Evolutionary conservation across 2,329 filamentous ascomycete species (phyloP).

Genomic region (Dothideomycetes sp.): DNA sequence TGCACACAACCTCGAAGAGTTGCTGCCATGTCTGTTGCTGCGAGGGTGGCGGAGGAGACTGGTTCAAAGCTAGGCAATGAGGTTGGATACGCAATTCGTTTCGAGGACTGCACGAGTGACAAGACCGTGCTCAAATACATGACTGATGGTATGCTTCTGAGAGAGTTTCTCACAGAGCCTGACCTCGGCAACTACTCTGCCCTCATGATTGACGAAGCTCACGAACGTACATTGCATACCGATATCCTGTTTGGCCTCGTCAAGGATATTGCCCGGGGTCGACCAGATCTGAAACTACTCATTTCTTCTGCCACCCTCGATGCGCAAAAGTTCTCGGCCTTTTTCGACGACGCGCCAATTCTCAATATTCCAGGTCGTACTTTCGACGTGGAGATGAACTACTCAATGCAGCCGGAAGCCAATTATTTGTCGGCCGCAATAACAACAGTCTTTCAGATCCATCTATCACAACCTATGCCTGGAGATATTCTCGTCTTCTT

Average conservation of each 20-base stretch:
- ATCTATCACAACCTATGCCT: slow-evolving; percentile 63
- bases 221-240: slow-evolving; percentile 84
- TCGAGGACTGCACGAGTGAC: slow-evolving; percentile 83
- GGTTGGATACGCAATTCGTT: slow-evolving; percentile 89
- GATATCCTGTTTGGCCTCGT: slow-evolving; percentile 82
- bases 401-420: slow-evolving; percentile 80
- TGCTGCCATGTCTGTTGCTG: slow-evolving; percentile 94
- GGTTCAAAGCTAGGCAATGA: slow-evolving; percentile 82
- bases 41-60: slow-evolving; percentile 89
- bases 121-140: slow-evolving; percentile 92
- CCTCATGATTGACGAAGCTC: slow-evolving; percentile 94
- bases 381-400: slow-evolving; percentile 85
- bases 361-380: slow-evolving; percentile 87
- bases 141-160: slow-evolving; percentile 91
- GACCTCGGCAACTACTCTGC: slow-evolving; percentile 72
- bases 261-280: slow-evolving; percentile 74
- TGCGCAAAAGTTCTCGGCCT: slow-evolving; percentile 80
- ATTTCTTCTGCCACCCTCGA: slow-evolving; percentile 95
- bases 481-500: slow-evolving; percentile 93
- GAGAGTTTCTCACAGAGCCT: slow-evolving; percentile 83
- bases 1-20: slow-evolving; percentile 93
- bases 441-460: slow-evolving; percentile 90
- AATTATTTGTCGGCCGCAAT: slow-evolving; percentile 89
- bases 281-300: slow-evolving; percentile 78
- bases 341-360: slow-evolving; percentile 86